Percentiles rank a stretch among this genome's conserved stretches.
Conservation (phyloP, 2,329 filamentous ascomycete genomes). For the Fusarium sp. region DNA sequence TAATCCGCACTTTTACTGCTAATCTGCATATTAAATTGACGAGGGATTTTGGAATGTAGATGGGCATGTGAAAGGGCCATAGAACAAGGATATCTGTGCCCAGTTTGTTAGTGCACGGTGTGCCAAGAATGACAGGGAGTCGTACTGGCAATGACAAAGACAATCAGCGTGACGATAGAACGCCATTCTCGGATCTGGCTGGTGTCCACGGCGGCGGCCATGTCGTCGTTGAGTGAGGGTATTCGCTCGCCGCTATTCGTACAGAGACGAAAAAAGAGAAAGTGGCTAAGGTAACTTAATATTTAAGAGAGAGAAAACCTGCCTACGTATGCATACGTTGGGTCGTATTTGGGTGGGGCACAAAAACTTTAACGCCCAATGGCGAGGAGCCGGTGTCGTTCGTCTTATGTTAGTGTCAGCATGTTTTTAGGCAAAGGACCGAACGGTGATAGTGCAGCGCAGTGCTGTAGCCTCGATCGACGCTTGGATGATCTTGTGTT, state of each 20-base stretch:
- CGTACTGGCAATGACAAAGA: slow-evolving; percentile 79
- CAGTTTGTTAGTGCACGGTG: background rate
- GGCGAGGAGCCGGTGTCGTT: too few species aligned
- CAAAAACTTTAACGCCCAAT: slow-evolving; percentile 5
- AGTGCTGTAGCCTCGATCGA: background rate
- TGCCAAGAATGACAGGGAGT: background rate
- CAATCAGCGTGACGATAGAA: slow-evolving; percentile 77
- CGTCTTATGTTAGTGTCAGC: background rate
- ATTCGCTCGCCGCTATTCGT: background rate
- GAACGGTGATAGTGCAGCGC: too few species aligned
- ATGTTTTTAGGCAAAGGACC: slow-evolving; percentile 4
- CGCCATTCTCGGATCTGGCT: slow-evolving; percentile 71
- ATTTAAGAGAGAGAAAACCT: slow-evolving; percentile 3
- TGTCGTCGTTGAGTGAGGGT: slow-evolving; percentile 1
- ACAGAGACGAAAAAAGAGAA: background rate
- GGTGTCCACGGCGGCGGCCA: slow-evolving; percentile 38
- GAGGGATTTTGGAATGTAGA: slow-evolving; percentile 68
- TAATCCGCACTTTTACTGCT: slow-evolving; percentile 61
- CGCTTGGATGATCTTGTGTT: too few species aligned
- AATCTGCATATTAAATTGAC: slow-evolving; percentile 60
- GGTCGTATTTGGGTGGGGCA: background rate
- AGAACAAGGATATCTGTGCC: slow-evolving; percentile 75
- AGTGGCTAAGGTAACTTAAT: slow-evolving; percentile 9
- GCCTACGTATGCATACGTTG: background rate
- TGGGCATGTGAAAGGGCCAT: slow-evolving; percentile 75